Evolutionary conservation across 139 green algal genomes (phyloP).

Genomic region (Tetradesmus lagerheimii): DNA sequence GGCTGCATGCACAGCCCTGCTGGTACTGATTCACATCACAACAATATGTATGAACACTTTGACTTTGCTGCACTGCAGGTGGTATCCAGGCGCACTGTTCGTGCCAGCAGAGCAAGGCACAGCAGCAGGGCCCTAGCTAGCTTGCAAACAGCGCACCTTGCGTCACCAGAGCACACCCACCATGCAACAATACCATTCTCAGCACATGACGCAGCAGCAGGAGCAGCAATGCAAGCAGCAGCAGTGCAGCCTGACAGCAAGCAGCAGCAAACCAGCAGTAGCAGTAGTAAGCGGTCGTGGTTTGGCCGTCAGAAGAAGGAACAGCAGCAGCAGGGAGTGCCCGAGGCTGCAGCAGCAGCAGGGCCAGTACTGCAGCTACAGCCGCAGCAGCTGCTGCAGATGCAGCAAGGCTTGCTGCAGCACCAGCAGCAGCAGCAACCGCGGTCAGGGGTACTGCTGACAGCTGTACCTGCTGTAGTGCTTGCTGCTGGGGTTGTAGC

Average conservation of each 20-base stretch:
- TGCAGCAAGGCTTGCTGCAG: conserved; percentile 9
- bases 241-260: background rate
- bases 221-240: conserved; percentile 1
- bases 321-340: background rate
- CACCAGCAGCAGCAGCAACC: conserved; percentile 11
- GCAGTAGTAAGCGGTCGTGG: background rate
- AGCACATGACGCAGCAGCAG: background rate
- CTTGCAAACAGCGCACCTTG: background rate
- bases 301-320: background rate
- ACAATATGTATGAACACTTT: background rate
- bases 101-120: background rate
- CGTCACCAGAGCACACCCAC: background rate
- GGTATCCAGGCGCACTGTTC: background rate
- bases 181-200: background rate
- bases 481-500: conserved; percentile 8
- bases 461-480: conserved; percentile 2
- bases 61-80: background rate
- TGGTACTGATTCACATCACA: no score
- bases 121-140: background rate
- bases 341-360: conserved; percentile 17
- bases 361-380: background rate
- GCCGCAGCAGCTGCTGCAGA: conserved; percentile 13
- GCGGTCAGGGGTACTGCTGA: background rate
- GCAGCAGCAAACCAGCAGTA: background rate
- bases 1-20: no score